A percentile compares a stretch with the other conserved stretches of the same genome.
Evolutionary conservation across 2,329 filamentous ascomycete species (phyloP).

Genomic region (Fusarium bactridioides): DNA sequence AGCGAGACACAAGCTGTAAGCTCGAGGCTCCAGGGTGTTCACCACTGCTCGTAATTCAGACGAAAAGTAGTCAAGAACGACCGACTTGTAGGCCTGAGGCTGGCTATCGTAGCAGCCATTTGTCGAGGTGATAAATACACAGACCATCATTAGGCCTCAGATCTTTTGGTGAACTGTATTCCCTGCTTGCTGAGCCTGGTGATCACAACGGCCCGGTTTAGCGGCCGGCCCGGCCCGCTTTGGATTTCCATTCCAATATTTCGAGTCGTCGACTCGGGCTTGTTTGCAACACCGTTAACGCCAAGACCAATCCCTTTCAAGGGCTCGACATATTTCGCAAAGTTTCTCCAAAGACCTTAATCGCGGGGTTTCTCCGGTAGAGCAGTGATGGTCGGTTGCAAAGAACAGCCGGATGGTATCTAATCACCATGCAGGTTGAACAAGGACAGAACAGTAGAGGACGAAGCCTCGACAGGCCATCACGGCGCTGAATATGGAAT

Average conservation of each 20-base stretch:
- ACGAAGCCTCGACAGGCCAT: slow-evolving; percentile 13
- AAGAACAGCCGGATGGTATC: slow-evolving; percentile 5
- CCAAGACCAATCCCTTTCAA: not conserved
- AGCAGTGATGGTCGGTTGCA: slow-evolving; percentile 23
- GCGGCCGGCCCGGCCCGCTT: slow-evolving; percentile 40
- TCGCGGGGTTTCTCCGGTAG: not conserved
- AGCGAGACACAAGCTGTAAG: slow-evolving; percentile 27
- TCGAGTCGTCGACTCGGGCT: not conserved
- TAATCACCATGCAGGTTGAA: not conserved
- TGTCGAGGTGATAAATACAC: slow-evolving; percentile 23
- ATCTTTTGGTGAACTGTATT: slow-evolving; percentile 3
- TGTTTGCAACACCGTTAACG: not conserved
- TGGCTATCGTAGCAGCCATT: slow-evolving; percentile 13
- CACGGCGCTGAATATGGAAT: slow-evolving; percentile 14
- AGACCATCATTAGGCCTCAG: slow-evolving; percentile 16
- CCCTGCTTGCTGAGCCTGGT: slow-evolving; percentile 26
- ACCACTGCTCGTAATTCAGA: slow-evolving; percentile 25
- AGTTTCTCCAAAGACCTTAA: not conserved
- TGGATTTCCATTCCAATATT: slow-evolving; percentile 20
- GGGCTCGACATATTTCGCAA: not conserved
- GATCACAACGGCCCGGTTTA: slow-evolving; percentile 38
- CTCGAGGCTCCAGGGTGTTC: slow-evolving; percentile 23
- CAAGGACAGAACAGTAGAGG: not conserved
- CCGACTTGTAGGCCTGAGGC: slow-evolving; percentile 26
- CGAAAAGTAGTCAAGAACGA: slow-evolving; percentile 20